Conservation (phyloP, 2,329 filamentous ascomycete genomes). For the Chaetothyriales sp. region DNA sequence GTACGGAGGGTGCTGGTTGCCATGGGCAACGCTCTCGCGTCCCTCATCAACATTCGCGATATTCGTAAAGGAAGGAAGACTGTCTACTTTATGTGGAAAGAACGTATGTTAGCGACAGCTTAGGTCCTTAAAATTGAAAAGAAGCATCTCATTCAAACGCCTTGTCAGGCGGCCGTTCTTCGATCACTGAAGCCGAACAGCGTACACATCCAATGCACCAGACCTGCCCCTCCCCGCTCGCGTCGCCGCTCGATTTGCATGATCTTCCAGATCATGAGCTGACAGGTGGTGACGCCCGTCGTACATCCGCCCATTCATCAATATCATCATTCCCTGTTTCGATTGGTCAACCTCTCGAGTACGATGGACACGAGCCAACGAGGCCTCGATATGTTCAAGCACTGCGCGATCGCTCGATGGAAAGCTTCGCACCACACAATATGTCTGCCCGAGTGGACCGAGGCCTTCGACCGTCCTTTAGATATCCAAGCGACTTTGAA, state of each 20-base stretch:
- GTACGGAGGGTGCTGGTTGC: neutral
- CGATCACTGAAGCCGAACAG: neutral
- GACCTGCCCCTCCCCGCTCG: conserved; percentile 5
- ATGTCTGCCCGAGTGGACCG: neutral
- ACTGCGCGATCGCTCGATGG: neutral
- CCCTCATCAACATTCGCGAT: neutral
- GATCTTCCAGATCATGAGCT: neutral
- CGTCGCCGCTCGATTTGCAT: conserved; percentile 2
- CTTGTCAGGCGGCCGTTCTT: neutral
- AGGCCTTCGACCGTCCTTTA: conserved; percentile 22
- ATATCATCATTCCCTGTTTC: conserved; percentile 17
- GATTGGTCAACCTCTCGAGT: conserved; percentile 7
- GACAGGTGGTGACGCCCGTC: neutral
- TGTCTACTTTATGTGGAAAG: neutral
- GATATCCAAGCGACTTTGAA: conserved; percentile 24
- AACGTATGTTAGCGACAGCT: neutral
- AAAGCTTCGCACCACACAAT: neutral
- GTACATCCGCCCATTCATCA: conserved; percentile 12
- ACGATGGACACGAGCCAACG: neutral
- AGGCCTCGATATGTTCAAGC: neutral
- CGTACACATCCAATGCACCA: conserved; percentile 11
- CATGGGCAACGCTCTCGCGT: neutral
- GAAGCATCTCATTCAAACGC: neutral
- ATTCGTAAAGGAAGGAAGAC: neutral
- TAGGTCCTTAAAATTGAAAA: neutral